Conservation (phyloP, 306 rosid species). For the Vigna angularis region DNA sequence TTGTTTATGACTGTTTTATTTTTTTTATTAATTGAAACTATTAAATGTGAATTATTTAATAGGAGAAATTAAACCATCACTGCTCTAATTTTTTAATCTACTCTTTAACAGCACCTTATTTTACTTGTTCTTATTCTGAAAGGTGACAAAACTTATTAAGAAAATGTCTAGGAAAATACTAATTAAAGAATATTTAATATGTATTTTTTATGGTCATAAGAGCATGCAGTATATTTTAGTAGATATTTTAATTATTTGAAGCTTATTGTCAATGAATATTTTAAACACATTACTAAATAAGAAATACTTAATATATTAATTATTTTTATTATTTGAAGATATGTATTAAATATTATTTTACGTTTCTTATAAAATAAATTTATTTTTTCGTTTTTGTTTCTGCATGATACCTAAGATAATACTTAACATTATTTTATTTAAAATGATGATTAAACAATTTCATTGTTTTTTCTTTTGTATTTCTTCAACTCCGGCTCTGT, state of each 20-base stretch:
- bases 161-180: neutral
- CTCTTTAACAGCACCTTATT: neutral
- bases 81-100: neutral
- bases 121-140: neutral
- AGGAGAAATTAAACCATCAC: neutral
- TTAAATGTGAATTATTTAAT: neutral
- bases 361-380: neutral
- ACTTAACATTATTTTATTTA: neutral
- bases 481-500: too few species aligned
- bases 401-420: neutral
- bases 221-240: neutral
- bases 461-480: too few species aligned
- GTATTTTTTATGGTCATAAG: neutral
- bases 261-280: neutral
- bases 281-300: neutral
- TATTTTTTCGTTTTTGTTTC: neutral
- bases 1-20: neutral
- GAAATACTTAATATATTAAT: neutral
- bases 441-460: neutral
- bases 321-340: neutral
- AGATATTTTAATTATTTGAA: neutral
- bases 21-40: neutral
- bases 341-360: neutral
- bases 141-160: neutral
- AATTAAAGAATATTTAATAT: neutral